Conservation (phyloP, 345 rosid species). For the Mangifera indica region DNA sequence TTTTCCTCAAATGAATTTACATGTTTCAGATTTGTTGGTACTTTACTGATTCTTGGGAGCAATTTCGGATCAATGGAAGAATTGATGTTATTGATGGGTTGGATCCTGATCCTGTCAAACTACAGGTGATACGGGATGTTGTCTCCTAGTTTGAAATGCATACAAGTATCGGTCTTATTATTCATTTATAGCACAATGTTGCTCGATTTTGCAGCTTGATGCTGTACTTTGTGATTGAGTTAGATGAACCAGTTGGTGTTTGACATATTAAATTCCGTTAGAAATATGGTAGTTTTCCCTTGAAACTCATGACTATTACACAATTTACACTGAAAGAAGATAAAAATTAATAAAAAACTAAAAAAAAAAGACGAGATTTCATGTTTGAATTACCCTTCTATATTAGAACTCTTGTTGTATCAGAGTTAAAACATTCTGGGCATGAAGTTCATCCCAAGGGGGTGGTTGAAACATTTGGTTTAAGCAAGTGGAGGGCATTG, state of each 20-base stretch:
- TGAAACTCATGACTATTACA: background rate
- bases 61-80: slow-evolving; percentile 78
- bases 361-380: too few species aligned
- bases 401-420: too few species aligned
- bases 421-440: too few species aligned
- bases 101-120: slow-evolving; percentile 55
- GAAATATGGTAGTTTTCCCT: background rate
- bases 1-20: background rate
- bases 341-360: too few species aligned
- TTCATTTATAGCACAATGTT: too few species aligned
- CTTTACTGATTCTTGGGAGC: slow-evolving; percentile 88
- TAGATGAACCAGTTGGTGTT: background rate
- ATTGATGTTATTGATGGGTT: slow-evolving; percentile 68
- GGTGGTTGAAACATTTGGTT: background rate
- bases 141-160: background rate
- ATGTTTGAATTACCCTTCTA: too few species aligned
- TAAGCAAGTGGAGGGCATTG: background rate
- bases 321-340: too few species aligned
- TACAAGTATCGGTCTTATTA: background rate
- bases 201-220: slow-evolving; percentile 4
- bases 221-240: background rate
- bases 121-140: slow-evolving; percentile 45
- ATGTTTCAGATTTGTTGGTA: slow-evolving; percentile 73
- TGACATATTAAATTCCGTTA: background rate
- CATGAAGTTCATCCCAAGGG: too few species aligned